Evolutionary conservation across 257 asterid genomes (phyloP), one percentile per base, ranked within the genome.

Genomic region (Salvia miltiorrhiza): DNA sequence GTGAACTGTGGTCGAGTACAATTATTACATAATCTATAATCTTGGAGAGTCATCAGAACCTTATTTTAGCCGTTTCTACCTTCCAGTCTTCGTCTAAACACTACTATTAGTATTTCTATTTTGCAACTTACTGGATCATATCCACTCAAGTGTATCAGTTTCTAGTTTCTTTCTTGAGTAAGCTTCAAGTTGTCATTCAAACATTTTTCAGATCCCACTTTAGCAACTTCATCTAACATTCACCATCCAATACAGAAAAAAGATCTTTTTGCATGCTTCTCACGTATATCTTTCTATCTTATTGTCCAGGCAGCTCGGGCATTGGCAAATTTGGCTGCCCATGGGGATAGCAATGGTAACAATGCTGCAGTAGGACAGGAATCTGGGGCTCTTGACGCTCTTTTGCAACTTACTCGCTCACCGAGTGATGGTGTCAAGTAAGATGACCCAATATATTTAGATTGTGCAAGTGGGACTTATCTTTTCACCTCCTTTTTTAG

Each of bases 281-380:
- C 20, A 67, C 28, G 10, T 47, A 23, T 56, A 2, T 20, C 33
- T 26, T 44, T 56, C 44, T 39, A 66, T 47, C 45, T 53, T 72
- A 57, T 72, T 71, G 35, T 80, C 48, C 86, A 92, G 98, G 95
- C 96, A 48, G 96, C 92, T 69, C 87, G 96, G 39, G 95, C 96
- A 24, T 80, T 92, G 73, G 90, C 96, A 44, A 86, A 84, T 85
- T 84, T 92, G 80, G 96, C 98, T 58, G 95, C 92, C 68, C 95
- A 92, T 74, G 96, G 93, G 64, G 96, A 89, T 77, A 89, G 89
- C 84, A 89, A 89, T 43, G 76, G 81, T 68, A 89, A 89, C 76
- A 86, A 87, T 82, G 85, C 96, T 54, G 84, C 88, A 28, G 94
- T 89, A 62, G 95, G 94, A 78, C 90, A 76, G 81, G 96, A 92